Base-by-base conservation (phyloP, 2,329 filamentous ascomycete species). In the Acarospora socialis region DNA sequence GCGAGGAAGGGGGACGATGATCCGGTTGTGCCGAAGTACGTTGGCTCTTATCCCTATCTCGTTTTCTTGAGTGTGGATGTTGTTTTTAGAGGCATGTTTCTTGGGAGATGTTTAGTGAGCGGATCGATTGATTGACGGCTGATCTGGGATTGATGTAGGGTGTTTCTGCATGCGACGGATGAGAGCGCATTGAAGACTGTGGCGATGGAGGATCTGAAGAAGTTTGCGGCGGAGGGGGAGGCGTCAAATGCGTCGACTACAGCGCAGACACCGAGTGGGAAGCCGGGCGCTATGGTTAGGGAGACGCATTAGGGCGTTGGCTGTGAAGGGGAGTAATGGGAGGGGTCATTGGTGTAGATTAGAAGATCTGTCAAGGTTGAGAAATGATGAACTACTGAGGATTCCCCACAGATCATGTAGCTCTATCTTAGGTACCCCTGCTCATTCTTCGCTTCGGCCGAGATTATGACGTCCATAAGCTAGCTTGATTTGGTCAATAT, bases 1-100 rank as follows among this genome's bases (percentile, higher is more conserved):
- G 69, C 69, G 2, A 54, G 63, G 38, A 61, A 56, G 28, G 54
- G 53, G 8, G 61, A 63, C 24, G 55, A 43, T 7, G 39, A 42
- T 30, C 33, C 37, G 22, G 31, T 52, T 2, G 49, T 52, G 3
- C 50, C 50, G 1, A 49, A 46, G 38, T 40, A 26, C 15, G 35
- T 30, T 16, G 21, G 7, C 18, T 20, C 26, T 30, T 12, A 8
- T 21, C 23, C 21, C 15, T 13, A 19, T 2, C 14, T 19, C 7
- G 14, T 17, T n/a, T 12, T 15, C 24, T 20, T 12, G 7, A 17
- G 20, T 22, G 16, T 22, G 14, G 4, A 26, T 4, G 1, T 15
- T 12, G 16, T n/a, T 15, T n/a, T n/a, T 16, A n/a, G 17, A 29
- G 4, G 27, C 6, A 20, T 15, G 6, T n/a, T n/a, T 15, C 4